Evolutionary conservation across 2,329 filamentous ascomycete genomes (phyloP), one percentile per base, ranked within the genome.

Genomic region (Colletotrichum cereale): DNA sequence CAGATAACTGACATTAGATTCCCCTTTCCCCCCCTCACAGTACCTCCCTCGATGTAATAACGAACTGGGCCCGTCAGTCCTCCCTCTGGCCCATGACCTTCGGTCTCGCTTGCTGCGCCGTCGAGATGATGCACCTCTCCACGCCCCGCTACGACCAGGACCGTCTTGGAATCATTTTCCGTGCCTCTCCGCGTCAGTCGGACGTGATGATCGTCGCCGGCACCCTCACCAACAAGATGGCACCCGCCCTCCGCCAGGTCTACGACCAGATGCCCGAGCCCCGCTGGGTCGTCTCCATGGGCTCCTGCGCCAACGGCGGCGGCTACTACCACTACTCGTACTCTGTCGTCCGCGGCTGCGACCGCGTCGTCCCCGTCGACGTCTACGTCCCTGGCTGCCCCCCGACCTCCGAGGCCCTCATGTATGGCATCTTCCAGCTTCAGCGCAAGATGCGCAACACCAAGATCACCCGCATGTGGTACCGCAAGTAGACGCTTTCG

Each of bases 221-320:
- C 71, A 97, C 95, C 38, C 88, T 97, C 73, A 97, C 94, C 76
- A 97, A 97, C 87, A 97, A 97, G 87, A 97, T 97, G 95, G 94
- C 94, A 1, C 94, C 95, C 2, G 95, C 95, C 42, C 85, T 97
- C 79, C 88, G 95, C 82, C 93, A 96, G 84, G 92, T 97, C 73
- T 97, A 97, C 85, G 95, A 97, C 82, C 95, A 97, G 86, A 97
- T 97, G 94, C 94, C 94, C 38, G 94, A 97, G 40, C 94, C 94
- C 24, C 88, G 92, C 79, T 97, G 94, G 94, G 94, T 96, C 76
- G 82, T 90, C 78, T 93, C 90, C 76, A 96, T 96, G 93, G 93
- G 93, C 16, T 93, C 90, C 78, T 96, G 93, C 81, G 93, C 93
- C 72, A 95, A 95, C 82, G 93, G 93, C 62, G 93, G 93, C 73